Conservation (phyloP, 768 basidiomycete genomes). For the Lentinula sp. region DNA sequence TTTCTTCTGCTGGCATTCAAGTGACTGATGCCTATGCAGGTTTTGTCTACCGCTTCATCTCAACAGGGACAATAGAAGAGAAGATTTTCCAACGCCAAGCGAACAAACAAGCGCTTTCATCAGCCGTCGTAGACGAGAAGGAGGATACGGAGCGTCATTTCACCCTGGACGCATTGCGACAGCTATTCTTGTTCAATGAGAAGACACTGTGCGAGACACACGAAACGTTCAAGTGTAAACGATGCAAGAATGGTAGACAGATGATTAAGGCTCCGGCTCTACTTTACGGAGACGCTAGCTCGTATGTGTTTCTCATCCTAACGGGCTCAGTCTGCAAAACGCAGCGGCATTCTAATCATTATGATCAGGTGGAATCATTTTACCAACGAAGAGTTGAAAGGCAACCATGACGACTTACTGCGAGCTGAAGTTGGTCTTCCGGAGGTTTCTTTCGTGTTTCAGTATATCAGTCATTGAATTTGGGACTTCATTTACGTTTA, state of each 20-base stretch:
- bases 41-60: slow-evolving; percentile 97
- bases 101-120: slow-evolving; percentile 92
- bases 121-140: slow-evolving; percentile 97
- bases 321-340: neutral
- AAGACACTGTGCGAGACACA: slow-evolving; percentile 89
- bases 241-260: slow-evolving; percentile 85
- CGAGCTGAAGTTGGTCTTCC: slow-evolving; percentile 80
- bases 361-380: slow-evolving; percentile 91
- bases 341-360: neutral
- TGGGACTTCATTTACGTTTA: neutral
- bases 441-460: slow-evolving; percentile 93
- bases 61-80: slow-evolving; percentile 96
- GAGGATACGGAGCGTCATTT: slow-evolving; percentile 96
- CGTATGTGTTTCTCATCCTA: slow-evolving; percentile 45
- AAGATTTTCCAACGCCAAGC: slow-evolving; percentile 99
- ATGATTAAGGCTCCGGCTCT: slow-evolving; percentile 75
- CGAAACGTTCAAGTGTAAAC: slow-evolving; percentile 95
- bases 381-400: slow-evolving; percentile 79
- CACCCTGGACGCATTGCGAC: slow-evolving; percentile 79
- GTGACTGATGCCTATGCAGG: slow-evolving; percentile 35
- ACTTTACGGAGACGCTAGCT: slow-evolving; percentile 95
- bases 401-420: slow-evolving; percentile 92
- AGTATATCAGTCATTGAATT: slow-evolving; percentile 82
- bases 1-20: neutral
- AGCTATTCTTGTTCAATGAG: slow-evolving; percentile 90